A percentile compares a stretch with the other conserved stretches of the same genome.
Evolutionary conservation across 2,329 filamentous ascomycete species (phyloP).

Genomic region (Leptodontidium sp.): DNA sequence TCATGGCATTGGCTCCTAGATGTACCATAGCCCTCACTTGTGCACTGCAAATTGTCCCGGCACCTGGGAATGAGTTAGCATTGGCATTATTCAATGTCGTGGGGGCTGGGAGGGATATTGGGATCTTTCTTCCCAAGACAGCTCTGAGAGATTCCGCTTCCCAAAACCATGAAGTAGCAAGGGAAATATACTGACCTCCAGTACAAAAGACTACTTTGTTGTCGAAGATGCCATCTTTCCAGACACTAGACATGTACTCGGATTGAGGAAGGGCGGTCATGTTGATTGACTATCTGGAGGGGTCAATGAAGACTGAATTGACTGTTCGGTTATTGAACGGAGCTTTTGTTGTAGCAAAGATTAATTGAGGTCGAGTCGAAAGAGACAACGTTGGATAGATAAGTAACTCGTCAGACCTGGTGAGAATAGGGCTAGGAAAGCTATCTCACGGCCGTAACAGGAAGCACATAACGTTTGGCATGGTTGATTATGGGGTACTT

Average conservation of each 20-base stretch:
- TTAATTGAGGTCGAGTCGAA: neutral
- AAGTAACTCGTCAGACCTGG: slow-evolving; percentile 15
- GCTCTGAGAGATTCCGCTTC: neutral
- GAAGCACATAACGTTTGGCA: neutral
- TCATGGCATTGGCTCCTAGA: slow-evolving; percentile 91
- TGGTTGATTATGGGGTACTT: neutral
- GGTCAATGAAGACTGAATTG: neutral
- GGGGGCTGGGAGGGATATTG: neutral
- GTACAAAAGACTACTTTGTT: slow-evolving; percentile 95
- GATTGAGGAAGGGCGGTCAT: slow-evolving; percentile 63
- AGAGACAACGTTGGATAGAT: neutral
- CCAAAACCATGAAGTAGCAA: neutral
- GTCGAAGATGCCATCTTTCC: slow-evolving; percentile 87
- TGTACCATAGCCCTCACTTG: slow-evolving; percentile 92
- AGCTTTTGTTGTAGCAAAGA: neutral
- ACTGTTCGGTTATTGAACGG: no score
- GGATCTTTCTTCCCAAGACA: neutral
- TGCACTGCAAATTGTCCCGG: slow-evolving; percentile 91
- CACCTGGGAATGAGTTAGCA: slow-evolving; percentile 53
- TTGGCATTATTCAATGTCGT: neutral
- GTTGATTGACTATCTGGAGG: neutral
- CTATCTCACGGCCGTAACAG: slow-evolving; percentile 26
- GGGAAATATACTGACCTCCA: slow-evolving; percentile 59
- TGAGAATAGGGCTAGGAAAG: slow-evolving; percentile 4
- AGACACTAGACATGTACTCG: slow-evolving; percentile 82